Conservation (phyloP, 1,284 basidiomycete species). For the Apiotrichum siamense region DNA sequence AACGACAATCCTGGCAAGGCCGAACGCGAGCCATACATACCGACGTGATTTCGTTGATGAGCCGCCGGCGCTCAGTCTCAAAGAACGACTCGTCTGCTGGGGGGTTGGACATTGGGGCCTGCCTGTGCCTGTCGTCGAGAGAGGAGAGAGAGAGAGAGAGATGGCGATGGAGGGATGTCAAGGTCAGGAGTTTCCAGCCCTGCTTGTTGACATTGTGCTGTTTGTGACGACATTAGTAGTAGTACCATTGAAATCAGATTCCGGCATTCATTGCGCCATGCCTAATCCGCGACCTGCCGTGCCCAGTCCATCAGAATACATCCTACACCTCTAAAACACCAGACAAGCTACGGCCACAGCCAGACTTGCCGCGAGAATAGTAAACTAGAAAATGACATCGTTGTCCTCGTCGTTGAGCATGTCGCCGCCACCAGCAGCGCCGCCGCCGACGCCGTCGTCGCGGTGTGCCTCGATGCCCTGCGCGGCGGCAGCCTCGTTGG, state of each 20-base stretch:
- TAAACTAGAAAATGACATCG: conserved; percentile 75
- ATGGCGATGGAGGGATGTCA: background rate
- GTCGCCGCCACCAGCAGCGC: conserved; percentile 50
- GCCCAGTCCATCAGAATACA: background rate
- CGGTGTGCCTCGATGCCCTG: conserved; percentile 44
- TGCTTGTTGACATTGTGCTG: too few species aligned
- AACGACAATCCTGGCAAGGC: too few species aligned
- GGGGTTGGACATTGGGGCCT: background rate
- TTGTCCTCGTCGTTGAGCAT: conserved; percentile 77
- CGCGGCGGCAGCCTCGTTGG: conserved; percentile 28
- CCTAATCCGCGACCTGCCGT: too few species aligned
- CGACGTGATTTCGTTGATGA: conserved; percentile 44
- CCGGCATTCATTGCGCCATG: too few species aligned
- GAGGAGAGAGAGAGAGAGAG: background rate
- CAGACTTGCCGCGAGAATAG: background rate
- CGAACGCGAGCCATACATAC: conserved; percentile 22
- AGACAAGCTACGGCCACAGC: background rate
- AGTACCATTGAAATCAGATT: too few species aligned
- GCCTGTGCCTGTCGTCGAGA: too few species aligned
- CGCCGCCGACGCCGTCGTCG: conserved; percentile 45
- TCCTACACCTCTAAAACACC: background rate
- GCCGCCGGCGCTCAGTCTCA: conserved; percentile 41
- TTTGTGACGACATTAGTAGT: too few species aligned
- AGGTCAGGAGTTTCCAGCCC: too few species aligned
- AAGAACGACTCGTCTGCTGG: conserved; percentile 32